Percentiles rank a stretch among this genome's conserved stretches.
These are phyloP conservation scores for Pseudocercospora ulei DNA, from an alignment of 2,329 filamentous ascomycete species.

Conservation along the genomic window DNA sequence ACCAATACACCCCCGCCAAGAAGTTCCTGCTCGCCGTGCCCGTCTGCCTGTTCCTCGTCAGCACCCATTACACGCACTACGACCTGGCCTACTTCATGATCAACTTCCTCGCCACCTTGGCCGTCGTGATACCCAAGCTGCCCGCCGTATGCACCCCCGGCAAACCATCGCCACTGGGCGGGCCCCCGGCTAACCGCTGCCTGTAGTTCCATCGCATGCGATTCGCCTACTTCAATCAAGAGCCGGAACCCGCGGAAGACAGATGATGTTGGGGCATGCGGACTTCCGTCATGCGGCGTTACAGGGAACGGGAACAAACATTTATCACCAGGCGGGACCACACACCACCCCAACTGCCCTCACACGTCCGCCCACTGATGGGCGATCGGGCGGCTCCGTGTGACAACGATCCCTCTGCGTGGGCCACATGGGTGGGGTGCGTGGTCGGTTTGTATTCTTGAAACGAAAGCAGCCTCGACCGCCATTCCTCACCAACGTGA, in stretches of 20 bases:
- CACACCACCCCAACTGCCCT: conserved; percentile 13
- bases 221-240: conserved; percentile 33
- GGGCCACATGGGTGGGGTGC: neutral
- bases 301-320: conserved; percentile 12
- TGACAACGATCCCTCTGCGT: conserved; percentile 8
- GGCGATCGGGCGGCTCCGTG: conserved; percentile 21
- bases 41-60: conserved; percentile 86
- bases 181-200: conserved; percentile 14
- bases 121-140: conserved; percentile 89
- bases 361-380: conserved; percentile 17
- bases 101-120: conserved; percentile 86
- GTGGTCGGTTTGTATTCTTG: conserved; percentile 11
- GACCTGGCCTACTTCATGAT: conserved; percentile 94
- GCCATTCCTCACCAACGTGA: neutral
- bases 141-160: conserved; percentile 64
- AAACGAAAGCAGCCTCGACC: conserved; percentile 4
- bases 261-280: conserved; percentile 13
- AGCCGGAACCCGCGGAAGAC: conserved; percentile 25
- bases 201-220: conserved; percentile 35
- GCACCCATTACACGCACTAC: conserved; percentile 98
- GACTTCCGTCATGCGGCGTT: conserved; percentile 18
- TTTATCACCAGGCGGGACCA: conserved; percentile 16
- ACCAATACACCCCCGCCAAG: conserved; percentile 96
- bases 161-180: neutral
- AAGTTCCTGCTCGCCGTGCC: conserved; percentile 94